Evolutionary conservation across 345 rosid species (phyloP).

Genomic region (Trapa incisa): DNA sequence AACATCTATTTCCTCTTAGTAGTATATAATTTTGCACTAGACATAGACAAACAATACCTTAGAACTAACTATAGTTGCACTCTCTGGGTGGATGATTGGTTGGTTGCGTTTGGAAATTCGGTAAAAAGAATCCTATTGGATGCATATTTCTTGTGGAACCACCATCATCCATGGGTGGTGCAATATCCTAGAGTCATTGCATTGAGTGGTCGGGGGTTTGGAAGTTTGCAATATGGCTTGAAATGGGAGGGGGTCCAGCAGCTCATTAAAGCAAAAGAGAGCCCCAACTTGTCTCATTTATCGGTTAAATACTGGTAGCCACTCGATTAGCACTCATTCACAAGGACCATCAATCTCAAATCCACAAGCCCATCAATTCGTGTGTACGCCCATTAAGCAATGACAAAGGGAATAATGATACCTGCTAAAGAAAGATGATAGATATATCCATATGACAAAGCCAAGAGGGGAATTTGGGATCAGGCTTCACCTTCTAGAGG

Average conservation of each 20-base stretch:
- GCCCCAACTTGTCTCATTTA: conserved; percentile 8
- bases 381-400: no score
- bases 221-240: conserved; percentile 5
- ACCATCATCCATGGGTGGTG: neutral
- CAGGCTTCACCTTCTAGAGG: neutral
- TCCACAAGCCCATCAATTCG: neutral
- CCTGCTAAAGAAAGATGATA: no score
- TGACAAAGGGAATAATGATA: no score
- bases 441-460: conserved; percentile 13
- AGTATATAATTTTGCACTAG: no score
- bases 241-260: conserved; percentile 9
- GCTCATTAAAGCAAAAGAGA: conserved; percentile 11
- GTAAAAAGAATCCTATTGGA: no score
- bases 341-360: neutral
- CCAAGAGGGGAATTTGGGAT: conserved; percentile 9
- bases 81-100: no score
- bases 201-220: neutral
- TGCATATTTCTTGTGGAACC: neutral
- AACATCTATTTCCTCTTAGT: no score
- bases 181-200: no score
- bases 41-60: no score
- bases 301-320: conserved; percentile 6
- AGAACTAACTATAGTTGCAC: no score
- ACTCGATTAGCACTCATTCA: conserved; percentile 10
- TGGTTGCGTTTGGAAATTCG: no score